Base-by-base conservation (phyloP, 495 filamentous ascomycete species). In the Cetradonia linearis region DNA sequence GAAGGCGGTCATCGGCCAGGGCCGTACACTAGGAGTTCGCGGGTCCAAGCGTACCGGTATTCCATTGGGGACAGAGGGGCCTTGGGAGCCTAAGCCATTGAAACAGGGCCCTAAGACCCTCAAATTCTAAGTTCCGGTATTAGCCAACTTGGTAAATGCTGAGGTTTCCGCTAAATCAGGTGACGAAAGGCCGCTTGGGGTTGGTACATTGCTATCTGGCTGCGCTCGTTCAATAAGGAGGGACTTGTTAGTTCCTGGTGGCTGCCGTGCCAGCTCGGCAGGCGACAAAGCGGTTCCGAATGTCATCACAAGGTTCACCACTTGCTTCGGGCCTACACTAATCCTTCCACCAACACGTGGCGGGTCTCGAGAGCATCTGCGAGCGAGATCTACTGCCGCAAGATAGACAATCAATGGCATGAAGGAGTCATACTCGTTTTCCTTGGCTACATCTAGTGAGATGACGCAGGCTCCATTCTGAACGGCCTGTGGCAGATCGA, bases 291-390 rank as follows among this genome's bases (percentile, higher is more conserved):
- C 3, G 13, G n/a, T 47, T 38, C 40, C 38, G 33, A 34, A 58
- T 10, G 20, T 20, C 16, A 58, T 38, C 7, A 58, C 38, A 31
- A 58, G 18, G 3, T 58, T 44, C 33, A 58, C 55, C 16, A 58
- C 40, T 27, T 20, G 30, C 20, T 58, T 58, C 8, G 38, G 38
- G n/a, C 55, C 55, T 5, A 33, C 28, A 31, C 10, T 16, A 1
- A 3, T 34, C n/a, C 40, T 47, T 33, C 55, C 42, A 18, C 55
- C 55, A 36, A 30, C 31, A 13, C 9, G n/a, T 6, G 23, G 34
- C 7, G 18, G 16, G 9, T 28, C 55, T 11, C 42, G 40, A 46
- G 38, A 47, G 16, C 55, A 58, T 58, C 42, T 31, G 28, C 11
- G 28, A 20, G 40, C 28, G 23, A 58, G n/a, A 5, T 58, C 28